Conservation (phyloP, 148 eudicot species). For the Spergularia marina region DNA sequence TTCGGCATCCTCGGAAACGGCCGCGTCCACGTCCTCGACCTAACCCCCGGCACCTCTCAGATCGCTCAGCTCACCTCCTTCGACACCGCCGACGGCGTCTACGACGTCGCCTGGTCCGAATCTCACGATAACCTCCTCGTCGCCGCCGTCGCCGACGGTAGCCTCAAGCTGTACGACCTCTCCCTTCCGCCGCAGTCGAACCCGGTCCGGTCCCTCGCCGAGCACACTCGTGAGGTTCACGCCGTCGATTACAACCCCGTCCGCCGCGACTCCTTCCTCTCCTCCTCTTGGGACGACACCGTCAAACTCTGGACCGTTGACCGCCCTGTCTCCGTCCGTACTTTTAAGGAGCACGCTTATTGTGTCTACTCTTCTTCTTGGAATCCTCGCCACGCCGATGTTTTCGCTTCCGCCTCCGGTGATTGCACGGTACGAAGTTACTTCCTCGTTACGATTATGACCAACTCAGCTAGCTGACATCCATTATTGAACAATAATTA, state of each 20-base stretch:
- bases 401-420: constrained; percentile 92
- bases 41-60: constrained; percentile 36
- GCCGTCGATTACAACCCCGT: constrained; percentile 75
- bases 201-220: constrained; percentile 75
- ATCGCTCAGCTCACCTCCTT: constrained; percentile 62
- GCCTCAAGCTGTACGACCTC: constrained; percentile 80
- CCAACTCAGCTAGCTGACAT: too few relatives aligned
- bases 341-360: constrained; percentile 92
- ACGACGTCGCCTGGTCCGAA: constrained; percentile 93
- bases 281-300: constrained; percentile 88
- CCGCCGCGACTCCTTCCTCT: constrained; percentile 73
- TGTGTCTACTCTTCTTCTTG: constrained; percentile 80
- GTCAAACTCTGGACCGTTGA: constrained; percentile 90
- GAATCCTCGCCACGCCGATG: constrained; percentile 89
- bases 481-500: too few relatives aligned
- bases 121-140: constrained; percentile 76
- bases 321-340: constrained; percentile 67
- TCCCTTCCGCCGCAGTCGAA: constrained; percentile 65
- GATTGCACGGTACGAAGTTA: constrained; percentile 76
- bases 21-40: constrained; percentile 77
- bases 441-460: too few relatives aligned
- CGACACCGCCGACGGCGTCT: constrained; percentile 95
- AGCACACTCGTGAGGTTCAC: constrained; percentile 81
- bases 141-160: constrained; percentile 88
- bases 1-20: constrained; percentile 99